Evolutionary conservation across 139 green algal species (phyloP), one percentile per base, ranked within the genome.

Genomic region (Volvox africanus): DNA sequence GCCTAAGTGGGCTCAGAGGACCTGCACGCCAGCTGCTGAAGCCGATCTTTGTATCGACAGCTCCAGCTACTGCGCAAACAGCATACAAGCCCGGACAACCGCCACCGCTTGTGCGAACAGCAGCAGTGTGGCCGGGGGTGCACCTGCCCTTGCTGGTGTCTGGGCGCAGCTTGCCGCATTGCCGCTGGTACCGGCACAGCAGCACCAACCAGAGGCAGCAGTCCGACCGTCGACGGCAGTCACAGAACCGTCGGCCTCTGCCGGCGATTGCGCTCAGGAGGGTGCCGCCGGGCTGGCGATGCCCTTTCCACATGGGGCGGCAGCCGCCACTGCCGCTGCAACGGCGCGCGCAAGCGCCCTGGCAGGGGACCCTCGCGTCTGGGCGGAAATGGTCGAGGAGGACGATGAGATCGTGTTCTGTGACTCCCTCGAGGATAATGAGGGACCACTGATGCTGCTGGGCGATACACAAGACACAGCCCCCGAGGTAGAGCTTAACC

Each of bases 1-100:
- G 75, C 93, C 93, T 0, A 75, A 61, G n/a, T 95, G 93, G 93
- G 93, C 93, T 0, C 86, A 83, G 50, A 19, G 18, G 36, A 21
- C 18, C 18, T 28, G n/a, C 65, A 73, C 21, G 65, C 21, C 65
- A 24, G 65, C 65, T 28, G 65, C 65, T 28, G 65, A 73, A 2
- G 21, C 65, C 2, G 65, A n/a, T n/a, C n/a, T n/a, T n/a, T n/a
- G n/a, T n/a, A n/a, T n/a, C n/a, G n/a, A 73, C 9, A 28, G 11
- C 65, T 24, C 65, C 65, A 16, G 65, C 65, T 24, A 28, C 65
- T 24, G 65, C 65, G 2, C 21, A 24, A 73, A 24, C 11, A 28
- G 65, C 65, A 73, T 28, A 73, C 65, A 24, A 36, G 28, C 71
- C 14, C 71, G 19, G 37, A 26, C 13, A 68, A 55, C 78, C 24